These are phyloP conservation scores for Thalassiosira ordinaria DNA, from an alignment of 352 stramenopile species.

Conservation along the genomic window DNA sequence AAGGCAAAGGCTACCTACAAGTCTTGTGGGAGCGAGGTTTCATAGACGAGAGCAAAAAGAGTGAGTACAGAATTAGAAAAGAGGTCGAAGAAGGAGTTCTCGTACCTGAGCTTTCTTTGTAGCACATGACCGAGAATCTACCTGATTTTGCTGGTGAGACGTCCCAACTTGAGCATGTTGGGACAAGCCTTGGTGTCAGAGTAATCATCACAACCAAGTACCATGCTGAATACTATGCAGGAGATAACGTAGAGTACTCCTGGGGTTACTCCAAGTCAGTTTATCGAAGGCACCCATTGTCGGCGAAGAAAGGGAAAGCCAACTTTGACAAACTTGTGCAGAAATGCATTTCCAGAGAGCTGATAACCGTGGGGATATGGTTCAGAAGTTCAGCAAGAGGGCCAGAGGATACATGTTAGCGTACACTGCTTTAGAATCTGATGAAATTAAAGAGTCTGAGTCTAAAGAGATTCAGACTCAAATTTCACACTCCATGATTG, in stretches of 20 bases:
- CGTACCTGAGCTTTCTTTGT: conserved; percentile 6
- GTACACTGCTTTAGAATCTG: conserved; percentile 11
- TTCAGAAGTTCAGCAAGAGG: conserved; percentile 12
- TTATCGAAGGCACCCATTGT: conserved; percentile 8
- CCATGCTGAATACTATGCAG: conserved; percentile 25
- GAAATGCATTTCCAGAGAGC: conserved; percentile 21
- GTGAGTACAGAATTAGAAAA: conserved; percentile 9
- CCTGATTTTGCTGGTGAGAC: conserved; percentile 23
- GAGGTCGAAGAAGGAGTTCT: conserved; percentile 7
- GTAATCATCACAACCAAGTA: conserved; percentile 29
- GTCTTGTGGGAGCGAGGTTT: conserved; percentile 28
- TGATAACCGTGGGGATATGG: not conserved
- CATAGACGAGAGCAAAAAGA: conserved; percentile 11
- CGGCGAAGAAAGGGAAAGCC: conserved; percentile 15
- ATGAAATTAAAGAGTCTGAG: not conserved
- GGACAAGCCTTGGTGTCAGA: not conserved
- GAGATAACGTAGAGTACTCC: conserved; percentile 18
- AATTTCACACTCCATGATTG: conserved; percentile 11
- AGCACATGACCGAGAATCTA: conserved; percentile 7
- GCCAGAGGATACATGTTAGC: conserved; percentile 20
- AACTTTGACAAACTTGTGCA: conserved; percentile 5
- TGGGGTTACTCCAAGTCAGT: conserved; percentile 16
- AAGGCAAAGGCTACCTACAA: conserved; percentile 17
- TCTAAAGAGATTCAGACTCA: not conserved
- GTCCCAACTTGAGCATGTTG: conserved; percentile 21